Evolutionary conservation across 75 land plant genomes (phyloP), one percentile per base, ranked within the genome.

Genomic region (Adiantum capillusveneris): DNA sequence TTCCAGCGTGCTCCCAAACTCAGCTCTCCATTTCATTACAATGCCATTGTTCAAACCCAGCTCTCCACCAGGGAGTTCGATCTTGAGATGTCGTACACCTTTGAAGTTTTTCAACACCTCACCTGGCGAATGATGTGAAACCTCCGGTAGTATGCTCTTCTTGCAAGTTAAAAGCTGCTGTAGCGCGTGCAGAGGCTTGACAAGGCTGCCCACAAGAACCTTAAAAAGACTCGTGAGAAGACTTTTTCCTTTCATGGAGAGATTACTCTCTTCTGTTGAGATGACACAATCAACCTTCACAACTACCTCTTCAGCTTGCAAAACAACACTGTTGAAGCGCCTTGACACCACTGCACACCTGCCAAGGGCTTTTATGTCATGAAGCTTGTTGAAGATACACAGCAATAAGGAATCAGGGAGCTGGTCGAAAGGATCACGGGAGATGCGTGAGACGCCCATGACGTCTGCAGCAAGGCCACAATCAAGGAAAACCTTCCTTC

Each of bases 61-160:
- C 50, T 46, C 61, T 34, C 31, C 31, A 43, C 73, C 81, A 7
- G 81, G 81, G 20, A 79, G 55, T 52, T 79, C 81, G 49, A 79
- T 79, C 62, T 68, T 69, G 53, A 79, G 65, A 52, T 65, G 58
- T 29, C 64, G 81, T 18, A 79, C 70, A 29, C 53, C 68, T 58
- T 79, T 75, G 60, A 79, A 75, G 50, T 69, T 75, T 36, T 70
- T 75, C 66, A 78, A 48, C 27, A 78, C 81, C 53, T 78, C 81
- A 11, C 81, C 76, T 1, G 81, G 81, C 20, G 81, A 78, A 59
- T 78, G 81, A 64, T 78, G 81, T n/a, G 79, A 78, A n/a, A 75
- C 81, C 60, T 68, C 81, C 17, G 81, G 51, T 22, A 63, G 67
- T 13, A 67, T 62, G n/a, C 62, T 59, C 58, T 70, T 78, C 66